phyloP scores from a whole-genome alignment of 2,329 filamentous ascomycete species.

The Cladosporium sp. region DNA sequence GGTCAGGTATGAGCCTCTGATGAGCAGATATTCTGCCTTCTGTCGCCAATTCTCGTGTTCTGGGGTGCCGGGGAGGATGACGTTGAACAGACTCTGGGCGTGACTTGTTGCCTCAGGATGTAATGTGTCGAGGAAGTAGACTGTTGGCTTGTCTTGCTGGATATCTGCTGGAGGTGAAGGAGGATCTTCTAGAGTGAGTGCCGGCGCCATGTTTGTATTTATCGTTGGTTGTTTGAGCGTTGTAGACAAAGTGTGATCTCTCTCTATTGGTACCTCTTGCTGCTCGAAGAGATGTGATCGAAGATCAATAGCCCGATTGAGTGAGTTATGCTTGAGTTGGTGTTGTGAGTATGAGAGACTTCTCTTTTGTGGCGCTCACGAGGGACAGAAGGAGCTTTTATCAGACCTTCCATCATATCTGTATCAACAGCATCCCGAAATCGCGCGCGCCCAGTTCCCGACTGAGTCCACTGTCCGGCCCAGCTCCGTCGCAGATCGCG shows the following conservation, averaged over 20 bases:
- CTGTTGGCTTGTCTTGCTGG: constrained; percentile 12
- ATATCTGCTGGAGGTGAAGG: not conserved
- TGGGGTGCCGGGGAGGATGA: constrained; percentile 34
- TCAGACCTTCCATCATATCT: not conserved
- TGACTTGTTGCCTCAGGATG: constrained; percentile 25
- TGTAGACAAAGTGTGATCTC: too few species aligned
- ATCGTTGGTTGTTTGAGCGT: not conserved
- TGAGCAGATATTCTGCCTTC: constrained; percentile 39
- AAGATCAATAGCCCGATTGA: too few species aligned
- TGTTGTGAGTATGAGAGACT: too few species aligned
- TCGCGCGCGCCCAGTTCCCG: not conserved
- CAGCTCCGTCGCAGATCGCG: not conserved
- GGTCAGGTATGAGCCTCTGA: constrained; percentile 32
- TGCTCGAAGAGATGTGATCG: too few species aligned
- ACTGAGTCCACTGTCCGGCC: not conserved
- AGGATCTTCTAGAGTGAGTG: not conserved
- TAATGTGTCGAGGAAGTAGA: constrained; percentile 26
- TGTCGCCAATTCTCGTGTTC: constrained; percentile 38
- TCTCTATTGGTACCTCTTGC: too few species aligned
- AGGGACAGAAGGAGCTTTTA: not conserved
- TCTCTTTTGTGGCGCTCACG: not conserved
- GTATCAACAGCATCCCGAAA: not conserved
- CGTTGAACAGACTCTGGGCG: constrained; percentile 37
- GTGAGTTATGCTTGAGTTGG: too few species aligned
- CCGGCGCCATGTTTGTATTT: constrained; percentile 11